These are phyloP conservation scores for Tulasnella sp. DNA, from an alignment of 768 basidiomycete genomes.

Conservation along the genomic window DNA sequence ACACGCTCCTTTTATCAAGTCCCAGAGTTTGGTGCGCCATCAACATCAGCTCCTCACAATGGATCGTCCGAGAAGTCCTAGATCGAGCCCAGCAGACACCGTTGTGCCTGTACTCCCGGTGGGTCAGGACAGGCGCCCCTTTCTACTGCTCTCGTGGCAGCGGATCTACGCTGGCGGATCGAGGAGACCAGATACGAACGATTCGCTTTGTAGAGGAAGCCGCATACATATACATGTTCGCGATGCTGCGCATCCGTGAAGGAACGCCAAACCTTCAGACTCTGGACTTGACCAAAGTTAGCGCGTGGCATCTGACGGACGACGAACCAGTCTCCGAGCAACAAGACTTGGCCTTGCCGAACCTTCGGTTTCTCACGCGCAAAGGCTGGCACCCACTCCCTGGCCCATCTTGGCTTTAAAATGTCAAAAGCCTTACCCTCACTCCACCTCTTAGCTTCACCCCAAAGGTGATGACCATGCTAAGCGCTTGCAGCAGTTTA, in stretches of 20 bases:
- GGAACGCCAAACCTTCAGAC: not conserved
- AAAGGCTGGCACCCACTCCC: not conserved
- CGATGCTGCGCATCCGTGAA: not conserved
- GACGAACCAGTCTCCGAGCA: not conserved
- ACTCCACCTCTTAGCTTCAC: not conserved
- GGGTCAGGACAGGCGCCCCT: not conserved
- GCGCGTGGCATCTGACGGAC: not conserved
- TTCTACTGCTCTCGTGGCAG: not conserved
- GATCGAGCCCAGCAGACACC: not conserved
- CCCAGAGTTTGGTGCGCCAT: not conserved
- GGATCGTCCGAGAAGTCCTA: not conserved
- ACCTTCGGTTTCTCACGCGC: not conserved
- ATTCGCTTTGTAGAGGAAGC: not conserved
- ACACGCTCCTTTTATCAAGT: not conserved
- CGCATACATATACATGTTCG: not conserved
- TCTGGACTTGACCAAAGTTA: not conserved
- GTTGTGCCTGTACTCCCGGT: not conserved
- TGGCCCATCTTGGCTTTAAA: not conserved
- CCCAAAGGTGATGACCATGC: not conserved
- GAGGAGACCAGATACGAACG: not conserved
- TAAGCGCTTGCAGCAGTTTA: not conserved
- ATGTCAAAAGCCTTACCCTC: not conserved
- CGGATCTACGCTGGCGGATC: not conserved
- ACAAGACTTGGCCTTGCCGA: not conserved
- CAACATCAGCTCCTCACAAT: not conserved